phyloP scores from a whole-genome alignment of 2,329 filamentous ascomycete genomes.

The Epichloe elymi region DNA sequence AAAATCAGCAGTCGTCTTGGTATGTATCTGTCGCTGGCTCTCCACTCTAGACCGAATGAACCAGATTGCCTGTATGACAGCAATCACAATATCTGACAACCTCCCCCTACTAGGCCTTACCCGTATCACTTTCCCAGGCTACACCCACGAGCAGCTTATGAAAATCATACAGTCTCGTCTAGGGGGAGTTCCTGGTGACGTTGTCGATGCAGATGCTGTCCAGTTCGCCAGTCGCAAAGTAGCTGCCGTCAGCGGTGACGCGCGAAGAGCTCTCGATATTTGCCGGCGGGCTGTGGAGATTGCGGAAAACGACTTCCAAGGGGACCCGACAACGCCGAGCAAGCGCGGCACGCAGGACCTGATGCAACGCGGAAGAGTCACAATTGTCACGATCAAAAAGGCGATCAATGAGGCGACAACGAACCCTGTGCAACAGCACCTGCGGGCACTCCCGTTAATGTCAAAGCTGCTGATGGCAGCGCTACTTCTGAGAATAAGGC shows the following conservation, averaged over 20 bases:
- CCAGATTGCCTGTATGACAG: neutral
- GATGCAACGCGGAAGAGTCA: slow-evolving; percentile 47
- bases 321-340: slow-evolving; percentile 47
- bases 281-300: slow-evolving; percentile 91
- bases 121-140: slow-evolving; percentile 91
- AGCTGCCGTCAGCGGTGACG: slow-evolving; percentile 89
- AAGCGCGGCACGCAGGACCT: slow-evolving; percentile 26
- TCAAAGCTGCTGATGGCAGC: slow-evolving; percentile 80
- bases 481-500: slow-evolving; percentile 61
- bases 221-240: slow-evolving; percentile 96
- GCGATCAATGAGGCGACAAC: slow-evolving; percentile 93
- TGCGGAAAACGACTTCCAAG: slow-evolving; percentile 56
- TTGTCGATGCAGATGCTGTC: slow-evolving; percentile 85
- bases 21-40: slow-evolving; percentile 9
- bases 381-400: slow-evolving; percentile 83
- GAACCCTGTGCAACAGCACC: slow-evolving; percentile 79
- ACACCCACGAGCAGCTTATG: slow-evolving; percentile 95
- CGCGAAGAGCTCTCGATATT: slow-evolving; percentile 83
- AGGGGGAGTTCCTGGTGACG: slow-evolving; percentile 72
- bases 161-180: slow-evolving; percentile 92
- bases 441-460: slow-evolving; percentile 67
- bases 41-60: neutral
- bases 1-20: slow-evolving; percentile 88
- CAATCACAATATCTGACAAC: neutral
- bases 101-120: slow-evolving; percentile 46